Evolutionary conservation across 352 stramenopile species (phyloP).

Genomic region (Globisporangium apiculatum): DNA sequence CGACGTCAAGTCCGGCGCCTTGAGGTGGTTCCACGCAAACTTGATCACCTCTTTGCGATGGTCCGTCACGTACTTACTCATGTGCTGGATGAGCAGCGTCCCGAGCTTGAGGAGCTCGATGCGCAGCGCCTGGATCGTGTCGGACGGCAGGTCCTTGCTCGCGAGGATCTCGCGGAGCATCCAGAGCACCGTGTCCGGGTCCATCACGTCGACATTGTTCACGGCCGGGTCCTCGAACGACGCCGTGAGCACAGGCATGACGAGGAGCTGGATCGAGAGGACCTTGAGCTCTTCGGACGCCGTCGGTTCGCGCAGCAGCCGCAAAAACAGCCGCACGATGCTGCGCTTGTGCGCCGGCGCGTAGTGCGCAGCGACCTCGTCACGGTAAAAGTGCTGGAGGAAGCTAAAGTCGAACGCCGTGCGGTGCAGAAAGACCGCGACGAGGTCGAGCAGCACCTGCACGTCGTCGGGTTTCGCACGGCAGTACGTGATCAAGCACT

Average conservation of each 20-base stretch:
- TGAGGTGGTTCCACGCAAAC: constrained; percentile 97
- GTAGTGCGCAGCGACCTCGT: constrained; percentile 74
- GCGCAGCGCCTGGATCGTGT: constrained; percentile 70
- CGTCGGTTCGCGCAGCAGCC: constrained; percentile 69
- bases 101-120: constrained; percentile 93
- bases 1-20: constrained; percentile 90
- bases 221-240: constrained; percentile 78
- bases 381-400: constrained; percentile 84
- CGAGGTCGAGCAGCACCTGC: constrained; percentile 94
- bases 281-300: constrained; percentile 89
- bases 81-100: constrained; percentile 94
- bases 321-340: constrained; percentile 88
- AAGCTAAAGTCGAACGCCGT: constrained; percentile 94
- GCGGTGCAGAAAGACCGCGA: constrained; percentile 92
- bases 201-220: constrained; percentile 82
- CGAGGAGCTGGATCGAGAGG: constrained; percentile 88
- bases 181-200: constrained; percentile 82
- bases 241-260: constrained; percentile 90
- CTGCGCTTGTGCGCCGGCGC: constrained; percentile 63
- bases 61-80: constrained; percentile 89
- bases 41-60: constrained; percentile 98
- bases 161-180: constrained; percentile 85
- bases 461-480: constrained; percentile 90
- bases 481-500: constrained; percentile 94
- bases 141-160: constrained; percentile 70